These are phyloP conservation scores for Neopestalotiopsis sp. DNA, from an alignment of 2,329 filamentous ascomycete genomes.

Conservation along the genomic window DNA sequence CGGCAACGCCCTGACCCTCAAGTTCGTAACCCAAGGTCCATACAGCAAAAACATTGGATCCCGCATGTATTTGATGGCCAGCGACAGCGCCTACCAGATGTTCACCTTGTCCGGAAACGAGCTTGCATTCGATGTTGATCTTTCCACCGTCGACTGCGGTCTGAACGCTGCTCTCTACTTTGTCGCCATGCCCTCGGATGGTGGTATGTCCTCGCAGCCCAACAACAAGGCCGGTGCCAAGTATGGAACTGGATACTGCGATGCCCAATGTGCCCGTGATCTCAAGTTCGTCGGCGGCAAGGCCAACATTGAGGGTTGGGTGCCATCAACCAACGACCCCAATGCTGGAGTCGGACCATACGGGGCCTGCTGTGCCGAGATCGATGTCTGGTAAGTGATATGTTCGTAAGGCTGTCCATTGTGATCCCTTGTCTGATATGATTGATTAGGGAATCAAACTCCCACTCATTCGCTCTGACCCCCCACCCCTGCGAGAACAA, in stretches of 20 bases:
- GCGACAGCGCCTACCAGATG: conserved; percentile 60
- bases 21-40: conserved; percentile 55
- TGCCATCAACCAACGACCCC: conserved; percentile 51
- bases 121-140: conserved; percentile 68
- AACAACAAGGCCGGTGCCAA: conserved; percentile 60
- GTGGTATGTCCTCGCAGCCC: conserved; percentile 51
- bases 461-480: conserved; percentile 63
- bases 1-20: conserved; percentile 53
- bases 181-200: conserved; percentile 60
- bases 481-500: conserved; percentile 63
- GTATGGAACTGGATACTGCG: conserved; percentile 66
- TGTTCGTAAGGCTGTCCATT: not conserved
- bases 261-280: conserved; percentile 52
- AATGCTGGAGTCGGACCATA: conserved; percentile 55
- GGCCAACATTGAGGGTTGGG: conserved; percentile 54
- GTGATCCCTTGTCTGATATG: not conserved
- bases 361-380: conserved; percentile 63
- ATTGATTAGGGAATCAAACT: conserved; percentile 56
- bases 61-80: conserved; percentile 63
- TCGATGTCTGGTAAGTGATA: conserved; percentile 57
- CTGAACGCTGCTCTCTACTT: conserved; percentile 69
- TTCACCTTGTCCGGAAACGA: conserved; percentile 65
- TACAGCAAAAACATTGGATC: conserved; percentile 48
- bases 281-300: conserved; percentile 18
- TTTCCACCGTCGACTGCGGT: conserved; percentile 64